These are phyloP conservation scores for Setaria viridis DNA, from an alignment of 202 grass and related monocot genomes.

Conservation along the genomic window DNA sequence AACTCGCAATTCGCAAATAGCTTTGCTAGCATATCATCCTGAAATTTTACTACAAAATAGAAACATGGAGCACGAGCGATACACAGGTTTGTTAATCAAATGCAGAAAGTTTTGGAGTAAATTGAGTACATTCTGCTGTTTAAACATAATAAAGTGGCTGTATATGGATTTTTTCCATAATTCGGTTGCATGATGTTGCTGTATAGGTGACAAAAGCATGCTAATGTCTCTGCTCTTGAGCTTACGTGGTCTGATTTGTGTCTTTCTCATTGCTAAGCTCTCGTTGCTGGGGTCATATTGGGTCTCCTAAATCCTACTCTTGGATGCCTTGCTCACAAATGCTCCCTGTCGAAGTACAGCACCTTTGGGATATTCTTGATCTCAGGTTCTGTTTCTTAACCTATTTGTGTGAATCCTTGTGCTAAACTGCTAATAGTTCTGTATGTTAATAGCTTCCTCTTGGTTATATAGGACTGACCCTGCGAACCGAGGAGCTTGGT, in stretches of 20 bases:
- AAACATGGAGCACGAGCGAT: not conserved
- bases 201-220: conserved; percentile 5
- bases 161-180: not conserved
- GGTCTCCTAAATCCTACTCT: conserved; percentile 77
- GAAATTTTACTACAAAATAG: conserved; percentile 10
- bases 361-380: conserved; percentile 92
- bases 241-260: conserved; percentile 31
- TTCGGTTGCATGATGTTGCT: conserved; percentile 4
- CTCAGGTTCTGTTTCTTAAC: conserved; percentile 61
- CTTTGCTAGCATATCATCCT: conserved; percentile 8
- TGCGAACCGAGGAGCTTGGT: conserved; percentile 76
- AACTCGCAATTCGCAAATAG: not conserved
- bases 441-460: conserved; percentile 44
- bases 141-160: not conserved
- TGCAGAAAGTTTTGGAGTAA: conserved; percentile 14
- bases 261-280: conserved; percentile 64
- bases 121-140: not conserved
- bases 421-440: conserved; percentile 5
- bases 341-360: conserved; percentile 83
- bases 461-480: conserved; percentile 64
- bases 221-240: conserved; percentile 1
- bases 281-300: conserved; percentile 63
- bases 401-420: not conserved
- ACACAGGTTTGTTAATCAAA: not conserved
- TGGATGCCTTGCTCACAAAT: conserved; percentile 83